phyloP scores from a whole-genome alignment of 345 rosid species.

The Lepidium aucheri region DNA sequence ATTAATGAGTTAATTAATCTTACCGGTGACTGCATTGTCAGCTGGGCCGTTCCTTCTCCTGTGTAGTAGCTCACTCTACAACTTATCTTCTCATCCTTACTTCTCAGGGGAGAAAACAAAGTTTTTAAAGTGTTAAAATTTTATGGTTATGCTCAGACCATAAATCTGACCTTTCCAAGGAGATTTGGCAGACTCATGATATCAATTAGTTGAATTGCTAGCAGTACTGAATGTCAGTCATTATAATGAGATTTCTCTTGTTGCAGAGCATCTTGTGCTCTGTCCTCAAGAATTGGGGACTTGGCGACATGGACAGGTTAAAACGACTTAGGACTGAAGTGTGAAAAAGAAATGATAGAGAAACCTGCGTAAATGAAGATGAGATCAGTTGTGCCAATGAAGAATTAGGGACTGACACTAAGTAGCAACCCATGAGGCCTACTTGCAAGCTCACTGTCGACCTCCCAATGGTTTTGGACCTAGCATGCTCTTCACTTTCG shows the following conservation, averaged over 20 bases:
- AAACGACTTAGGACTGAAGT: background rate
- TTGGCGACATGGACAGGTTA: background rate
- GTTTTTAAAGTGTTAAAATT: background rate
- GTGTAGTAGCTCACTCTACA: background rate
- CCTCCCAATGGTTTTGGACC: conserved; percentile 4
- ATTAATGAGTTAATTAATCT: background rate
- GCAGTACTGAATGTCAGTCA: background rate
- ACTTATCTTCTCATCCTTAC: background rate
- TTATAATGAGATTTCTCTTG: background rate
- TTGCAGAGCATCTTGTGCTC: background rate
- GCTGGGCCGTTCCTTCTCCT: conserved; percentile 3
- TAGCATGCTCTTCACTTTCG: background rate
- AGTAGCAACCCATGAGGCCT: background rate
- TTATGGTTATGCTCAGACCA: background rate
- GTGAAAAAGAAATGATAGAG: background rate
- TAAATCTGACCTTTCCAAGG: background rate
- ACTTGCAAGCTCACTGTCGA: background rate
- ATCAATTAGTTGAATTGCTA: background rate
- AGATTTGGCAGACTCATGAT: background rate
- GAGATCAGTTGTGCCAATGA: no score
- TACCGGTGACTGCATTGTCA: background rate
- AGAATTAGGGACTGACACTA: no score
- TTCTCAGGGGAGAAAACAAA: background rate
- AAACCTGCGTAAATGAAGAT: no score
- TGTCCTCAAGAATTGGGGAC: background rate